Conservation (phyloP, 805 yeast genomes). For the Wickerhamiella occidentalis region DNA sequence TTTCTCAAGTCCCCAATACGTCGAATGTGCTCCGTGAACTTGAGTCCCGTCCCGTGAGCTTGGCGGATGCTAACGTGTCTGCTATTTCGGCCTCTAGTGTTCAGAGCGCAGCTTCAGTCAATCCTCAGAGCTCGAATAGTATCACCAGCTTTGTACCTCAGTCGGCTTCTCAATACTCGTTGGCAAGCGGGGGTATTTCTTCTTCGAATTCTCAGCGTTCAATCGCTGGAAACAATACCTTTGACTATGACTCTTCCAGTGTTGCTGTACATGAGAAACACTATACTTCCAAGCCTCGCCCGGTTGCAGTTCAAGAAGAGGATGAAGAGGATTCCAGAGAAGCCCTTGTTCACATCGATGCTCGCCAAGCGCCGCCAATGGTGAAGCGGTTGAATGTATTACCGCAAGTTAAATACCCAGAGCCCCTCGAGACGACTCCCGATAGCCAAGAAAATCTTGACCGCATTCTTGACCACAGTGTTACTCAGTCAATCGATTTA, state of each 20-base stretch:
- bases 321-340: not conserved
- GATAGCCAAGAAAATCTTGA: not conserved
- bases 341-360: not conserved
- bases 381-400: not conserved
- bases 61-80: not conserved
- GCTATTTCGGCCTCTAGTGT: not conserved
- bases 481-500: not conserved
- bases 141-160: not conserved
- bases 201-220: not conserved
- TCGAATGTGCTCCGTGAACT: not conserved
- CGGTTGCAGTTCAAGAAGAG: not conserved
- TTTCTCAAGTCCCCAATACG: not conserved
- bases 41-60: not conserved
- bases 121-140: not conserved
- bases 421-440: not conserved
- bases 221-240: not conserved
- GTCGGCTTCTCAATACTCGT: not conserved
- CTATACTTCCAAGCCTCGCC: not conserved
- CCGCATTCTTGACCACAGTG: not conserved
- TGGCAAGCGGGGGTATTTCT: not conserved
- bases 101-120: not conserved
- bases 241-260: not conserved
- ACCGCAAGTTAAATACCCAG: not conserved
- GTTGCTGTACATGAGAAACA: slow-evolving; percentile 6
- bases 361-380: not conserved